Evolutionary conservation across 164 flowering plant species (phyloP), one percentile per base, ranked within the genome.

Genomic region (Taxillus chinensis): DNA sequence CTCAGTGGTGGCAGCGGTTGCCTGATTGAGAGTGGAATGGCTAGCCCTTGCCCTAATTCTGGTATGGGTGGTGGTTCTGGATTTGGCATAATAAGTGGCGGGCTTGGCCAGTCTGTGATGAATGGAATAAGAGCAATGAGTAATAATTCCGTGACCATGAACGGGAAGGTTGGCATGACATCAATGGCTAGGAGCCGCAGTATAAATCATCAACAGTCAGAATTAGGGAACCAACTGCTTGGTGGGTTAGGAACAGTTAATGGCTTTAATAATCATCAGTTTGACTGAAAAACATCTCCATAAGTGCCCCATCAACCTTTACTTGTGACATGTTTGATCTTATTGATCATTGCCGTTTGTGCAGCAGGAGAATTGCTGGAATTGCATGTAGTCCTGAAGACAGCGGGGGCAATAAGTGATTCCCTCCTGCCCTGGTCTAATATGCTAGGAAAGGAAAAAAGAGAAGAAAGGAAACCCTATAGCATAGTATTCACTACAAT

Each of bases 241-340:
- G 75, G 79, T 65, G 92, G 96, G 14, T 75, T 90, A 59, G 96
- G 92, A 66, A 77, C 90, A 1, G 87, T 76, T 39, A 89, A 90
- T 64, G 82, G 90, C 59, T 91, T 82, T 63, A 83, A 74, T 75
- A 81, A 82, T 78, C 89, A 83, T 61, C 99, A 79, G 45, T 93
- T 83, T 59, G 96, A 90, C 66, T 93, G 96, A 95, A 89, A 85
- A 67, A 48, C 86, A 48, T 84, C 92, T 49, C 87, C 95, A 1
- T 87, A 70, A 75, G 41, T 12, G 55, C 41, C 41, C 53, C 17
- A 27, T 41, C 13, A 43, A 43, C 51, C 3, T 7, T 14, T 14
- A 48, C 13, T 8, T 8, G 27, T 48, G 12, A 0, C 4, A 48
- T 48, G 12, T 48, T 41, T 39, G 53, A 40, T 37, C 7, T 16